phyloP scores from a whole-genome alignment of 352 stramenopile genomes.

The Peronospora tabacina region DNA sequence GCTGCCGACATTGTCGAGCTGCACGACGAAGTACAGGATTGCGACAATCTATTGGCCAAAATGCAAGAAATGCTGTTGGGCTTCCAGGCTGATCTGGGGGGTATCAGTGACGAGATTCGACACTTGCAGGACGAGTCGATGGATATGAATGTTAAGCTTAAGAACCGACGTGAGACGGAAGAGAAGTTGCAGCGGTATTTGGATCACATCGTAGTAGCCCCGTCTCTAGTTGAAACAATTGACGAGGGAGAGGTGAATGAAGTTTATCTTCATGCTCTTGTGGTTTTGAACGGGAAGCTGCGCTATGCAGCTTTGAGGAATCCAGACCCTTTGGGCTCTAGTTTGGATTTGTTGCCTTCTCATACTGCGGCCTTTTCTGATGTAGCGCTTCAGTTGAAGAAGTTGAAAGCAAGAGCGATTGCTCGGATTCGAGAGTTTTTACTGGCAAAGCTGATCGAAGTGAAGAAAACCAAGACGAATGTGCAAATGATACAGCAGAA shows the following conservation, averaged over 20 bases:
- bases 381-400: conserved; percentile 89
- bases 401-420: conserved; percentile 73
- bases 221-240: conserved; percentile 89
- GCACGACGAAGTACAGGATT: conserved; percentile 92
- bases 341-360: conserved; percentile 82
- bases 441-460: conserved; percentile 86
- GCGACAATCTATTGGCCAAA: conserved; percentile 92
- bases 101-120: conserved; percentile 96
- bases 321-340: conserved; percentile 52
- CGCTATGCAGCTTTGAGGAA: conserved; percentile 75
- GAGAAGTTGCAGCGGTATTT: conserved; percentile 91
- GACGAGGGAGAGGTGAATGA: conserved; percentile 93
- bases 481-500: conserved; percentile 98
- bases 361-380: conserved; percentile 89
- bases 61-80: conserved; percentile 98
- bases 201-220: conserved; percentile 92
- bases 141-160: conserved; percentile 89
- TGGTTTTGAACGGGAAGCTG: conserved; percentile 91
- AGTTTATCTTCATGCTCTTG: conserved; percentile 89
- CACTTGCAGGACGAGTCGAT: conserved; percentile 94
- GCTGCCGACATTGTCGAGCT: conserved; percentile 87
- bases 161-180: conserved; percentile 94
- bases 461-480: conserved; percentile 97
- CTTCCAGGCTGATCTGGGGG: conserved; percentile 97
- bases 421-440: conserved; percentile 90